phyloP scores from a whole-genome alignment of 371 early-diverging fungal species.

The Rhizopus sp. region DNA sequence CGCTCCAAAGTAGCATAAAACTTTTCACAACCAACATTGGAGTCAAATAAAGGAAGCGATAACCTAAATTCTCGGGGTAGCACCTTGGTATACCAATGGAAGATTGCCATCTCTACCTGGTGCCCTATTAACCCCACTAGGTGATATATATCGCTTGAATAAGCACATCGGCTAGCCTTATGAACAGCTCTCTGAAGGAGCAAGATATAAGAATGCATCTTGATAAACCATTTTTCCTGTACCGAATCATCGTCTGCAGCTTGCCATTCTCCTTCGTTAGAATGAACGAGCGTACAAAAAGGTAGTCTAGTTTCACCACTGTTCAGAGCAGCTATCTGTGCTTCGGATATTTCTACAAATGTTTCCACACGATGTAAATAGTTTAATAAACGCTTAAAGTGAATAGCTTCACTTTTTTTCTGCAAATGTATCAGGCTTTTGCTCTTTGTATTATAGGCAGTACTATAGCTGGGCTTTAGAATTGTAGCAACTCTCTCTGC shows the following conservation, averaged over 20 bases:
- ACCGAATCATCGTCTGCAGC: conserved; percentile 19
- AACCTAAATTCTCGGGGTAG: conserved; percentile 32
- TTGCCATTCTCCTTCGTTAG: conserved; percentile 21
- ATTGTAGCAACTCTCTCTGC: conserved; percentile 32
- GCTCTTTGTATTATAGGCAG: neutral
- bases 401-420: conserved; percentile 18
- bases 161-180: conserved; percentile 15
- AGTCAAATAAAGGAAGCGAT: conserved; percentile 37
- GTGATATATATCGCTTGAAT: conserved; percentile 21
- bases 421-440: neutral
- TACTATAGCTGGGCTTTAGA: conserved; percentile 14
- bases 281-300: conserved; percentile 20
- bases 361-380: conserved; percentile 24
- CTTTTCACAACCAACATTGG: conserved; percentile 10
- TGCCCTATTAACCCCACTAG: conserved; percentile 34
- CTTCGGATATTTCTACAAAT: conserved; percentile 15
- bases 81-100: conserved; percentile 37
- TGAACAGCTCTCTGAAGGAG: conserved; percentile 18
- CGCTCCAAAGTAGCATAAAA: conserved; percentile 20
- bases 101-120: conserved; percentile 41
- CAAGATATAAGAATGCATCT: conserved; percentile 20
- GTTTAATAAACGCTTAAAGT: conserved; percentile 17
- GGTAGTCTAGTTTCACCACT: conserved; percentile 12
- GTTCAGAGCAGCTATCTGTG: neutral
- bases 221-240: conserved; percentile 19